Conservation (phyloP, 2,329 filamentous ascomycete genomes). For the Rugonectria rugulosa region DNA sequence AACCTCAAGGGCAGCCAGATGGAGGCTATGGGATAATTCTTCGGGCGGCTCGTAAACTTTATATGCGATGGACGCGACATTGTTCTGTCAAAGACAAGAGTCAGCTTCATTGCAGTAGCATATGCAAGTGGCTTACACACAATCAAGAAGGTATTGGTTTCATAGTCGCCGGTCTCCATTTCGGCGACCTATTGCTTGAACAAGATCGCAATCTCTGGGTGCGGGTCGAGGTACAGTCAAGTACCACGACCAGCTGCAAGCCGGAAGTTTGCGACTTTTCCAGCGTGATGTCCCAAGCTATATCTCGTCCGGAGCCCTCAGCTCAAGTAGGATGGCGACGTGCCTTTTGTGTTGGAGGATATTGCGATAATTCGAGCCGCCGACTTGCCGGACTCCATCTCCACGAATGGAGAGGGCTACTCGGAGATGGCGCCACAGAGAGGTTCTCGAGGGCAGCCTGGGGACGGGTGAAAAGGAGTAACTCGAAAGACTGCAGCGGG, state of each 20-base stretch:
- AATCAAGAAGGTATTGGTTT: slow-evolving; percentile 67
- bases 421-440: slow-evolving; percentile 33
- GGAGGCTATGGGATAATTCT: slow-evolving; percentile 53
- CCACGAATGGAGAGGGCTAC: slow-evolving; percentile 41
- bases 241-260: slow-evolving; percentile 30
- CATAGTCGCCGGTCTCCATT: slow-evolving; percentile 70
- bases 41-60: slow-evolving; percentile 61
- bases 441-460: slow-evolving; percentile 16
- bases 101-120: slow-evolving; percentile 17
- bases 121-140: slow-evolving; percentile 47
- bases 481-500: slow-evolving; percentile 1
- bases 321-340: slow-evolving; percentile 22
- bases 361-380: slow-evolving; percentile 31
- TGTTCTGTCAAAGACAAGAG: slow-evolving; percentile 52
- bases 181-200: slow-evolving; percentile 50
- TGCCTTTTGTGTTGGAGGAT: slow-evolving; percentile 25
- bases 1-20: slow-evolving; percentile 57
- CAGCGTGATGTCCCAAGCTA: slow-evolving; percentile 13
- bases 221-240: slow-evolving; percentile 34
- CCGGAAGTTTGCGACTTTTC: slow-evolving; percentile 19
- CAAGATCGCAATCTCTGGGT: slow-evolving; percentile 37
- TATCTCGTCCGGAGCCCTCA: slow-evolving; percentile 3
- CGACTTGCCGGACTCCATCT: slow-evolving; percentile 49
- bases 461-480: slow-evolving; percentile 12
- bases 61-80: slow-evolving; percentile 62